Evolutionary conservation across 352 stramenopile genomes (phyloP).

Genomic region (Phytophthora sp.): DNA sequence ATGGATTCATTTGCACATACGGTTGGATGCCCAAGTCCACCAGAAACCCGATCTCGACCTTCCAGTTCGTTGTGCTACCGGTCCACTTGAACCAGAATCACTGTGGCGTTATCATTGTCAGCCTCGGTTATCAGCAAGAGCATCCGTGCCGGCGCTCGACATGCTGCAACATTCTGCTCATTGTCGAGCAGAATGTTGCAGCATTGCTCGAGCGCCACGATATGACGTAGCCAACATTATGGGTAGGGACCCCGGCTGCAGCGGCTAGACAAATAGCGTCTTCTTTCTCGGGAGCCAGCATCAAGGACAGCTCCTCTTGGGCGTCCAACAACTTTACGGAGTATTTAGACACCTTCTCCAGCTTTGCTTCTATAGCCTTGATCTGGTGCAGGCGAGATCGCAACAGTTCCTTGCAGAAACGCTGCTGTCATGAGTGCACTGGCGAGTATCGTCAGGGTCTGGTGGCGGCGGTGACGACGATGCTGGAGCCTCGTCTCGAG

Average conservation of each 20-base stretch:
- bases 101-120: conserved; percentile 2
- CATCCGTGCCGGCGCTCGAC: neutral
- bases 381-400: conserved; percentile 3
- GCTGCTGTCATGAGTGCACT: no score
- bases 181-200: conserved; percentile 4
- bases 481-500: no score
- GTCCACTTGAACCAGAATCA: conserved; percentile 5
- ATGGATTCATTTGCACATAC: neutral
- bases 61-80: conserved; percentile 3
- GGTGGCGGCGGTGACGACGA: no score
- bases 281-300: conserved; percentile 1
- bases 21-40: neutral
- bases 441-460: no score
- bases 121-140: neutral
- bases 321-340: neutral
- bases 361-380: neutral
- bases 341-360: neutral
- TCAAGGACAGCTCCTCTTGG: neutral
- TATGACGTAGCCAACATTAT: conserved; percentile 5
- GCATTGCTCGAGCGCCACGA: conserved; percentile 8
- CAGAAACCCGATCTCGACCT: neutral
- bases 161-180: neutral
- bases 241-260: neutral
- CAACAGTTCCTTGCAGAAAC: conserved; percentile 18
- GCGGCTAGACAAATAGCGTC: conserved; percentile 3